Evolutionary conservation across 1,284 basidiomycete species (phyloP).

Genomic region (Paramarasmius palmivorus): DNA sequence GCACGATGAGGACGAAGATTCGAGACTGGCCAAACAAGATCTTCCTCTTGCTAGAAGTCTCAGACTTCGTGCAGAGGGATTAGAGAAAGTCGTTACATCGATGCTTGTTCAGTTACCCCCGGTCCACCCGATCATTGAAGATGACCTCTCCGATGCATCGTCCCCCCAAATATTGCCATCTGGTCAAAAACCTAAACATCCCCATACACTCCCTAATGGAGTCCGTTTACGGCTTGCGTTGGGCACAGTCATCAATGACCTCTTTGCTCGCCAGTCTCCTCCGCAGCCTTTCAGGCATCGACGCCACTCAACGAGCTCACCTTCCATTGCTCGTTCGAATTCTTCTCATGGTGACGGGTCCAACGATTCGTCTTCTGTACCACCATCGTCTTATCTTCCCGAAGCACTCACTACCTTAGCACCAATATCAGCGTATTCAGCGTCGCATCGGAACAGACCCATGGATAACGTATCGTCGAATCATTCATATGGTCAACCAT

Average conservation of each 20-base stretch:
- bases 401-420: slow-evolving; percentile 19
- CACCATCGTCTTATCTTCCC: slow-evolving; percentile 19
- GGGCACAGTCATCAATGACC: slow-evolving; percentile 72
- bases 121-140: slow-evolving; percentile 49
- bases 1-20: slow-evolving; percentile 60
- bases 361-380: slow-evolving; percentile 18
- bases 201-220: slow-evolving; percentile 75
- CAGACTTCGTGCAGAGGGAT: slow-evolving; percentile 68
- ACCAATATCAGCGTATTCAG: slow-evolving; percentile 18
- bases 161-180: slow-evolving; percentile 41
- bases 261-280: slow-evolving; percentile 72
- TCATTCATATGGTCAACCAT: background rate
- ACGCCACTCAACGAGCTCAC: slow-evolving; percentile 27
- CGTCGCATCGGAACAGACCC: background rate
- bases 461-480: background rate
- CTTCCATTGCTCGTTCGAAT: slow-evolving; percentile 15
- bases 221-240: slow-evolving; percentile 73
- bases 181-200: slow-evolving; percentile 34
- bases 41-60: slow-evolving; percentile 59
- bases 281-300: slow-evolving; percentile 50
- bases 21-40: slow-evolving; percentile 56
- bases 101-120: slow-evolving; percentile 79
- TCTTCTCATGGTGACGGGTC: slow-evolving; percentile 20
- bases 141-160: slow-evolving; percentile 48
- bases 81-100: slow-evolving; percentile 76